Conservation (phyloP, 768 basidiomycete genomes). For the Tricholomella constricta region DNA sequence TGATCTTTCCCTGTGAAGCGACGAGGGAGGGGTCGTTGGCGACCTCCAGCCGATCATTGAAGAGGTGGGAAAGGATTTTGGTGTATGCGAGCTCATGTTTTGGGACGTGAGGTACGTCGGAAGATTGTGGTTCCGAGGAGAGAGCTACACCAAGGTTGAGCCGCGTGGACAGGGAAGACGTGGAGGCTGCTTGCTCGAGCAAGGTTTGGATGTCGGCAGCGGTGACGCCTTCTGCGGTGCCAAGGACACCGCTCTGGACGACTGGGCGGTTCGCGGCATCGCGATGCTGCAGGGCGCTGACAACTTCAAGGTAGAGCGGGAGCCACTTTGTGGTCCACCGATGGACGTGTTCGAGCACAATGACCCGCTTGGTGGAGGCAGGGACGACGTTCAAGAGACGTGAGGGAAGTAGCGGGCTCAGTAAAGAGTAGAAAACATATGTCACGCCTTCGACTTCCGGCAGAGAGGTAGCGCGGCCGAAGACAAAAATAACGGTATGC, state of each 20-base stretch:
- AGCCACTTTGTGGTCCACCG: slow-evolving; percentile 85
- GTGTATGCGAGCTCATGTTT: slow-evolving; percentile 92
- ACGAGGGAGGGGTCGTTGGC: slow-evolving; percentile 82
- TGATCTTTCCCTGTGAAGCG: slow-evolving; percentile 65
- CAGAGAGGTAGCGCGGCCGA: slow-evolving; percentile 54
- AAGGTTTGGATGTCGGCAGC: slow-evolving; percentile 53
- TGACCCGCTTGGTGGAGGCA: slow-evolving; percentile 59
- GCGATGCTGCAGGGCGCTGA: slow-evolving; percentile 67
- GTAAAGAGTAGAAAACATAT: slow-evolving; percentile 65
- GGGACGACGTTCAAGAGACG: slow-evolving; percentile 63
- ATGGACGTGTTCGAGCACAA: slow-evolving; percentile 82
- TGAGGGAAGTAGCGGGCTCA: slow-evolving; percentile 69
- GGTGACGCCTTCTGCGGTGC: slow-evolving; percentile 42
- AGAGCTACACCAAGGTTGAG: slow-evolving; percentile 50
- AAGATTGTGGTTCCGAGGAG: slow-evolving; percentile 22
- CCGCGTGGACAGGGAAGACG: slow-evolving; percentile 37
- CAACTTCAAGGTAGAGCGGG: slow-evolving; percentile 81
- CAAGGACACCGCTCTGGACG: slow-evolving; percentile 67
- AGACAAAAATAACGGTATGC: slow-evolving; percentile 67
- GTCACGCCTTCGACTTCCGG: slow-evolving; percentile 56
- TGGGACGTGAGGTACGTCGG: slow-evolving; percentile 65
- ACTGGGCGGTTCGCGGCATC: slow-evolving; percentile 48
- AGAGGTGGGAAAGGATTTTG: slow-evolving; percentile 81
- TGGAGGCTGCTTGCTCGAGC: slow-evolving; percentile 42
- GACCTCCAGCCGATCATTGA: slow-evolving; percentile 77